Percentiles rank a stretch among this genome's conserved stretches.
These are phyloP conservation scores for Coemansia sp. DNA, from an alignment of 192 early-diverging fungal species.

Conservation along the genomic window DNA sequence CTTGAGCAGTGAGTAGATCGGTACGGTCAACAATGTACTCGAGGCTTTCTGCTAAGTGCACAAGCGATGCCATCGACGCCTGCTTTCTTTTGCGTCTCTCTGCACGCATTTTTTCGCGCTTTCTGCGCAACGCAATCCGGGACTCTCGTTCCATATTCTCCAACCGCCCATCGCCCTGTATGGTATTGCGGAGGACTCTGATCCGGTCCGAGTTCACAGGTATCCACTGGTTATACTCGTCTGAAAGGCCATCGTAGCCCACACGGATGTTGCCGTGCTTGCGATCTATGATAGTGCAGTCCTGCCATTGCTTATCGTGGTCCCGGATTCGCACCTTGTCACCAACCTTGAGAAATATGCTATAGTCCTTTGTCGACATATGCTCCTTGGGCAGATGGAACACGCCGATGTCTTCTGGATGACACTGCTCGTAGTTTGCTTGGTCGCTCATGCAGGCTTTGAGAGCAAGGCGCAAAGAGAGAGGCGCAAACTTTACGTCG, in stretches of 20 bases:
- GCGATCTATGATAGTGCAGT: conserved; percentile 44
- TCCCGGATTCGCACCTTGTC: conserved; percentile 49
- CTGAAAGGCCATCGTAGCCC: conserved; percentile 35
- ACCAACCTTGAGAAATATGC: conserved; percentile 37
- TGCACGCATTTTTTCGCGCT: conserved; percentile 31
- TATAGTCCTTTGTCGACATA: conserved; percentile 49
- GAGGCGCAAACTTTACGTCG: conserved; percentile 21
- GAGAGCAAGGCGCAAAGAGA: conserved; percentile 39
- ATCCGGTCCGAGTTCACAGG: conserved; percentile 52
- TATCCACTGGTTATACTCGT: conserved; percentile 49
- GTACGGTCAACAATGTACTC: conserved; percentile 41
- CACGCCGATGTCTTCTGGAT: conserved; percentile 22
- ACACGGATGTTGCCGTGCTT: conserved; percentile 48
- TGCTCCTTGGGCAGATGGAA: conserved; percentile 49
- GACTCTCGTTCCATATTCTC: conserved; percentile 33
- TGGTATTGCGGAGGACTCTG: conserved; percentile 38
- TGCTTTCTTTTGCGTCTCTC: conserved; percentile 21
- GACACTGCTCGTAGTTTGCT: conserved; percentile 13
- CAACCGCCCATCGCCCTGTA: conserved; percentile 37
- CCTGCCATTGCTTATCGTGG: conserved; percentile 51
- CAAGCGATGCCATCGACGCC: conserved; percentile 28
- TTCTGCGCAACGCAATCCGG: conserved; percentile 23
- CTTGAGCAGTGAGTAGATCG: conserved; percentile 4
- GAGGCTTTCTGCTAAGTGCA: conserved; percentile 42
- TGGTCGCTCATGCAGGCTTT: conserved; percentile 18